A percentile compares a stretch with the other conserved stretches of the same genome.
These are phyloP conservation scores for Sorghum bicolor DNA, from an alignment of 176 grass and related monocot genomes.

Conservation along the genomic window DNA sequence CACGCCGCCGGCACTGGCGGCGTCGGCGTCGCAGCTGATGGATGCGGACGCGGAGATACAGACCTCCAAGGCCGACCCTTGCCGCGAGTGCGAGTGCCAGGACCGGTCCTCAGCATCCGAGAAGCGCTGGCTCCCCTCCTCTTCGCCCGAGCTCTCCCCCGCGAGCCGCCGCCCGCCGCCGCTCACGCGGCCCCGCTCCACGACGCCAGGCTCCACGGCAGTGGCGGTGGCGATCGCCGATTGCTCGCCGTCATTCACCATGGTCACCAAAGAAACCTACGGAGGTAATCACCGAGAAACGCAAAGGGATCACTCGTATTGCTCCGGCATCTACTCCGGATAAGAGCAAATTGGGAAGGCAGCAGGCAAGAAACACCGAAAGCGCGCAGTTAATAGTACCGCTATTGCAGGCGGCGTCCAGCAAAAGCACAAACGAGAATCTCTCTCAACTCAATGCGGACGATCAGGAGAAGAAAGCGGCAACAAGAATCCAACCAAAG, in stretches of 20 bases:
- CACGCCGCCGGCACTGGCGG: constrained; percentile 3
- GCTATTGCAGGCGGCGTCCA: background rate
- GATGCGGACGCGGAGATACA: constrained; percentile 38
- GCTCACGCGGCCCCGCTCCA: constrained; percentile 26
- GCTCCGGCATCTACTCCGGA: constrained; percentile 10
- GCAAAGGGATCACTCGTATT: constrained; percentile 19
- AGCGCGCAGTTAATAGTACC: constrained; percentile 32
- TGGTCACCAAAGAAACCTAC: constrained; percentile 21
- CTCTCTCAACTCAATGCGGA: constrained; percentile 25
- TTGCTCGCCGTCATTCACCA: constrained; percentile 30
- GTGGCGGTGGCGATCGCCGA: background rate
- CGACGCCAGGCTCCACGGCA: background rate
- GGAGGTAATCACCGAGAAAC: background rate
- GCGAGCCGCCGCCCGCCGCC: background rate
- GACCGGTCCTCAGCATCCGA: constrained; percentile 71
- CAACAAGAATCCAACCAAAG: constrained; percentile 14
- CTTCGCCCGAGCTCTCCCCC: constrained; percentile 25
- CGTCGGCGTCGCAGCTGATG: constrained; percentile 22
- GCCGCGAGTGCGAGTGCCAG: constrained; percentile 57
- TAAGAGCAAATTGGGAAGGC: constrained; percentile 12
- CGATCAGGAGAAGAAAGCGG: constrained; percentile 26
- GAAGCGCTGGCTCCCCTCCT: constrained; percentile 64
- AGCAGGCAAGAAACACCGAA: constrained; percentile 39
- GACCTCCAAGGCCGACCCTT: constrained; percentile 42
- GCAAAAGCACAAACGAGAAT: background rate